Evolutionary conservation across 2,329 filamentous ascomycete genomes (phyloP).

Genomic region (Colletotrichum sidae): DNA sequence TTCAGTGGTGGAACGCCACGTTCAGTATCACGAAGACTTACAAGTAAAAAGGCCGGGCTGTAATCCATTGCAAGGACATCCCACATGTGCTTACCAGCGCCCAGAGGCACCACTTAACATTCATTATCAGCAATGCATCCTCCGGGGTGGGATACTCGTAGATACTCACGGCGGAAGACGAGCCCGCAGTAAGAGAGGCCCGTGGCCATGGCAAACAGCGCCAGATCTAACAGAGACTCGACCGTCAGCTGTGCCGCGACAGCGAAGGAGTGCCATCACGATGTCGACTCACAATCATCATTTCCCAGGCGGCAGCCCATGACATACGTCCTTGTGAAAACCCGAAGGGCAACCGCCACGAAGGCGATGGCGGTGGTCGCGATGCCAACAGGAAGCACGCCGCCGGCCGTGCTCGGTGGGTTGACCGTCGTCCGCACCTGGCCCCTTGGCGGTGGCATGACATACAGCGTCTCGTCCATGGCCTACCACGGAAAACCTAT

Average conservation of each 20-base stretch:
- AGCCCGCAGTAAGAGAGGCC: neutral
- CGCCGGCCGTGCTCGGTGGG: slow-evolving; percentile 37
- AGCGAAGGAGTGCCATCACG: neutral
- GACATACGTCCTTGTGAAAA: slow-evolving; percentile 45
- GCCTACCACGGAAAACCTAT: neutral
- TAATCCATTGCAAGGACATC: neutral
- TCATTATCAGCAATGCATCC: neutral
- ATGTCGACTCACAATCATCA: slow-evolving; percentile 43
- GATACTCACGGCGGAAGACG: neutral
- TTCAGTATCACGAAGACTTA: too few species aligned
- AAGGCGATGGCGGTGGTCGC: slow-evolving; percentile 41
- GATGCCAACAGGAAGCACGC: slow-evolving; percentile 40
- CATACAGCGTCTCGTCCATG: slow-evolving; percentile 7
- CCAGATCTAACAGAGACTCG: neutral
- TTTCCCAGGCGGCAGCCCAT: slow-evolving; percentile 42
- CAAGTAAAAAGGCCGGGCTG: neutral
- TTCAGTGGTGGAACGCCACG: too few species aligned
- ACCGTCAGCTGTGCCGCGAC: neutral
- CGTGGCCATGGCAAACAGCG: neutral
- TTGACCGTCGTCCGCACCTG: slow-evolving; percentile 40
- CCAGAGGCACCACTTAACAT: neutral
- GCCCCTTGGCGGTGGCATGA: slow-evolving; percentile 28
- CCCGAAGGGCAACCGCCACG: slow-evolving; percentile 40
- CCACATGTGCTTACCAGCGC: slow-evolving; percentile 6
- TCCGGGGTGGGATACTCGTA: neutral